Percentiles rank a stretch among this genome's conserved stretches.
Conservation (phyloP, 2,329 filamentous ascomycete genomes). For the Stemphylium lycopersici region DNA sequence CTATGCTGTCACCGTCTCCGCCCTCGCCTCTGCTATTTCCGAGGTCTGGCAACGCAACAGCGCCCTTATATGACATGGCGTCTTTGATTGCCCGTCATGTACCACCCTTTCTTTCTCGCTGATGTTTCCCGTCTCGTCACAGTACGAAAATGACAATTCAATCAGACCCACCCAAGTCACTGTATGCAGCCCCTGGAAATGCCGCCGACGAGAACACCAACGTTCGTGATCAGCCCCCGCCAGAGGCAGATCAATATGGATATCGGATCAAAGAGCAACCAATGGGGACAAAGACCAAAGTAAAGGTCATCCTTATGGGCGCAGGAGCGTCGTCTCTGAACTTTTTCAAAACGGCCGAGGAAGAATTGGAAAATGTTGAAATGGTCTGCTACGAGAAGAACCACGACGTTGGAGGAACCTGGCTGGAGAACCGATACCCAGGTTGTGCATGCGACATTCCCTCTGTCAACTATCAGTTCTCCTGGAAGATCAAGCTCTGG, state of each 20-base stretch:
- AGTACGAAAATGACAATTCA: conserved; percentile 23
- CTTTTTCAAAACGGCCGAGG: conserved; percentile 53
- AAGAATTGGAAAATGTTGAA: conserved; percentile 50
- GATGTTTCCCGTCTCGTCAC: not conserved
- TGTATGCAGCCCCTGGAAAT: conserved; percentile 25
- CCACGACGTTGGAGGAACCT: conserved; percentile 50
- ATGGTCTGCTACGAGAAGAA: conserved; percentile 53
- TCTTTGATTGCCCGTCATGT: not conserved
- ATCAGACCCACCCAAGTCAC: conserved; percentile 24
- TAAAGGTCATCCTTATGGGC: conserved; percentile 53
- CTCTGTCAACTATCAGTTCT: conserved; percentile 51
- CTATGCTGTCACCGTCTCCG: conserved; percentile 11
- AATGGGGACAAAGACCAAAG: conserved; percentile 50
- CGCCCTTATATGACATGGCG: conserved; percentile 3
- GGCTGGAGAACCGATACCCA: conserved; percentile 51
- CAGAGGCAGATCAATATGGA: conserved; percentile 48
- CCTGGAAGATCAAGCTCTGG: conserved; percentile 59
- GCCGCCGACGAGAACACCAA: conserved; percentile 33
- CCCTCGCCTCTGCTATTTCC: conserved; percentile 11
- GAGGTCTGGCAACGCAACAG: conserved; percentile 17
- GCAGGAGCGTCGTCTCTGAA: conserved; percentile 52
- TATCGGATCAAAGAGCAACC: conserved; percentile 53
- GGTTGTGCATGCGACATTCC: conserved; percentile 48
- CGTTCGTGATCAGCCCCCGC: conserved; percentile 38
- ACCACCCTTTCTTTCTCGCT: not conserved